phyloP scores from a whole-genome alignment of 202 grass and related monocot species.

The Brachypodium distachyon region DNA sequence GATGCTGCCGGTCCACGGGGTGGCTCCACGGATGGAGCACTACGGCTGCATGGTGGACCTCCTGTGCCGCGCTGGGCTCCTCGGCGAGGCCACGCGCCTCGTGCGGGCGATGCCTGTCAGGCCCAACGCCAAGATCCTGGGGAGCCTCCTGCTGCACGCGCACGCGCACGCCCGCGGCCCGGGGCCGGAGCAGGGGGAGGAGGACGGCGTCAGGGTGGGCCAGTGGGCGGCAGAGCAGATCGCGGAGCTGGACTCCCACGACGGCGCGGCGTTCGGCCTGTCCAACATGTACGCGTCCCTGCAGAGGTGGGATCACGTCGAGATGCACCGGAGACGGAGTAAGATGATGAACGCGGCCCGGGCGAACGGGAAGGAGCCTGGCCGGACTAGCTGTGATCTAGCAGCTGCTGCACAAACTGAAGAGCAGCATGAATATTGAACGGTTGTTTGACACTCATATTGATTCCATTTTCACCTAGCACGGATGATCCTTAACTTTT shows the following conservation, averaged over 20 bases:
- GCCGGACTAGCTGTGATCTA: not conserved
- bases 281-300: conserved; percentile 47
- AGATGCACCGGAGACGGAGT: conserved; percentile 35
- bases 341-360: not conserved
- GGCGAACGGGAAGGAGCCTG: not conserved
- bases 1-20: conserved; percentile 30
- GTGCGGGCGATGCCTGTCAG: conserved; percentile 27
- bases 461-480: too few species aligned
- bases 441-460: too few species aligned
- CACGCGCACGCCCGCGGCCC: conserved; percentile 8
- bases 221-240: conserved; percentile 32
- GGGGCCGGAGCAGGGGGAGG: not conserved
- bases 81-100: conserved; percentile 31
- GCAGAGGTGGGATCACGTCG: conserved; percentile 38
- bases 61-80: conserved; percentile 26
- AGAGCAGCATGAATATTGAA: not conserved
- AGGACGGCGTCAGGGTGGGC: conserved; percentile 5
- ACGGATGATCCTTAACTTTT: too few species aligned
- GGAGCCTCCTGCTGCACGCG: conserved; percentile 43
- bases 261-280: conserved; percentile 38
- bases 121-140: conserved; percentile 41
- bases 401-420: not conserved
- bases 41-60: conserved; percentile 50
- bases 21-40: conserved; percentile 29
- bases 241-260: conserved; percentile 31